Evolutionary conservation across 129 eudicot genomes (phyloP).

Genomic region (Apium graveolens): DNA sequence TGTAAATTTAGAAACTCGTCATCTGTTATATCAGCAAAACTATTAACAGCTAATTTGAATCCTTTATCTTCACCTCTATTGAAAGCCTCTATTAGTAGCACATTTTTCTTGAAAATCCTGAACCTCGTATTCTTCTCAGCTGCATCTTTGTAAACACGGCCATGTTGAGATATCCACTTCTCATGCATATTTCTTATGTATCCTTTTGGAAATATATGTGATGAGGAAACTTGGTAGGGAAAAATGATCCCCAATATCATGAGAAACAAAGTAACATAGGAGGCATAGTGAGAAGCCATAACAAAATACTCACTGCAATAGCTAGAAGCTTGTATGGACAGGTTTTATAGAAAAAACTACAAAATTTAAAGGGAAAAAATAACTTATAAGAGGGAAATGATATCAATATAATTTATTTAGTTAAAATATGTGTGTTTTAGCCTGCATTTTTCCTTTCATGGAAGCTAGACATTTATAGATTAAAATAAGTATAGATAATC

Average conservation of each 20-base stretch:
- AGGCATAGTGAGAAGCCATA: not conserved
- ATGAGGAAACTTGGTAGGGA: not conserved
- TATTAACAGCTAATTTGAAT: constrained; percentile 2
- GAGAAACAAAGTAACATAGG: not conserved
- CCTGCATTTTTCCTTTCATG: not conserved
- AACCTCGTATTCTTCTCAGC: constrained; percentile 21
- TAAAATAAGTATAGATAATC: not conserved
- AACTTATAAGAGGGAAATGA: not conserved
- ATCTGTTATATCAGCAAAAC: not conserved
- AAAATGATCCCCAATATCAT: not conserved
- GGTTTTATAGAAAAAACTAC: not conserved
- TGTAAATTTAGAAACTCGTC: not conserved
- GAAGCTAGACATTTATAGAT: not conserved
- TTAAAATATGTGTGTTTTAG: too few species aligned
- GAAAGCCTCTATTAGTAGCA: constrained; percentile 1
- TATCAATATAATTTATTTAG: too few species aligned
- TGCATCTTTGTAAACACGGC: constrained; percentile 3
- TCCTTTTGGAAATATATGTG: not conserved
- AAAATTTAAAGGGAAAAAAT: not conserved
- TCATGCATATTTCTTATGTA: not conserved
- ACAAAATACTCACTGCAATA: not conserved
- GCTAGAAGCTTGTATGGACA: not conserved
- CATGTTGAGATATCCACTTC: not conserved
- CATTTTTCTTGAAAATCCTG: constrained; percentile 14
- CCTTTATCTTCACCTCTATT: not conserved